These are phyloP conservation scores for Aspergillus hancockii DNA, from an alignment of 495 filamentous ascomycete species.

Conservation along the genomic window DNA sequence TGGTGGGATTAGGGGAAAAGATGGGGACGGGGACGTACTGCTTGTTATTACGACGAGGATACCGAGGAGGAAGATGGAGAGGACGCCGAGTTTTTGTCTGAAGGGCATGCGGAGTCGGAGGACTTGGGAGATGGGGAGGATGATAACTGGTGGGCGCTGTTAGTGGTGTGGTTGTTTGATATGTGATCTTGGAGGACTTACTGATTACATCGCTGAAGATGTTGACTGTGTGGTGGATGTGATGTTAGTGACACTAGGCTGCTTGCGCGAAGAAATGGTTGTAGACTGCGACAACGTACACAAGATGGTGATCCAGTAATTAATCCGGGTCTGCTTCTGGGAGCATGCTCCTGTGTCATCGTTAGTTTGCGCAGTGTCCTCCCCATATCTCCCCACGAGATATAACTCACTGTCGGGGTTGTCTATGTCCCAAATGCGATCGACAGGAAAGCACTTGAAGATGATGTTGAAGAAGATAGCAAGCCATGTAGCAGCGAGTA, in stretches of 20 bases:
- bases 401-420: constrained; percentile 17
- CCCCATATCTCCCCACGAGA: background rate
- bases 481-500: constrained; percentile 25
- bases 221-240: constrained; percentile 18
- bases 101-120: constrained; percentile 21
- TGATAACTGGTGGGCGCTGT: constrained; percentile 21
- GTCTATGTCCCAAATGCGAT: constrained; percentile 18
- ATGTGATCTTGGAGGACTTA: constrained; percentile 3
- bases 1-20: background rate
- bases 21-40: constrained; percentile 15
- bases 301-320: constrained; percentile 28
- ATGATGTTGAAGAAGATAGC: constrained; percentile 26
- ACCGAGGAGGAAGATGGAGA: constrained; percentile 27
- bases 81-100: constrained; percentile 25
- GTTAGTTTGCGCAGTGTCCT: constrained; percentile 5
- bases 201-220: constrained; percentile 29
- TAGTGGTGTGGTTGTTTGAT: background rate
- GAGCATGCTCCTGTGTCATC: constrained; percentile 18
- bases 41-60: constrained; percentile 25
- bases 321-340: constrained; percentile 14
- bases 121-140: constrained; percentile 27
- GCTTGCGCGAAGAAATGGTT: background rate
- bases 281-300: constrained; percentile 16
- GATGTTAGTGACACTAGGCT: constrained; percentile 8
- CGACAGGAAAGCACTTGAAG: constrained; percentile 25